Conservation (phyloP, 2,329 filamentous ascomycete species). For the Periglandula ipomoeae region DNA sequence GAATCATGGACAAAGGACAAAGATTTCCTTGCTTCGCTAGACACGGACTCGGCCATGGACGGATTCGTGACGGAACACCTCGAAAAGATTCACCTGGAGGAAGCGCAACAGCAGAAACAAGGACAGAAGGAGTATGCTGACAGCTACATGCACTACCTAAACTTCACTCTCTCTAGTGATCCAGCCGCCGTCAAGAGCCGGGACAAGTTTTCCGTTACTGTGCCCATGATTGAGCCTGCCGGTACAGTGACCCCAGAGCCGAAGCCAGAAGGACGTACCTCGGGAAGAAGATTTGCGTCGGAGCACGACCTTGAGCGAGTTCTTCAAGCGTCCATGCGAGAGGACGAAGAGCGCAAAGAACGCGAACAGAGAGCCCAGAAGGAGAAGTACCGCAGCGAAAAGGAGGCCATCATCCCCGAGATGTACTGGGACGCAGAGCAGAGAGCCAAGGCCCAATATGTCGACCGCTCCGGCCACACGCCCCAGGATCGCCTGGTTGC, state of each 20-base stretch:
- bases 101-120: slow-evolving; percentile 28
- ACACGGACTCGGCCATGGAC: slow-evolving; percentile 28
- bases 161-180: slow-evolving; percentile 47
- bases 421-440: slow-evolving; percentile 58
- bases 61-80: slow-evolving; percentile 38
- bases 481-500: slow-evolving; percentile 58
- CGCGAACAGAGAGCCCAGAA: slow-evolving; percentile 55
- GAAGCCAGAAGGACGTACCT: slow-evolving; percentile 46
- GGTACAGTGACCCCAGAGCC: slow-evolving; percentile 39
- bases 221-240: slow-evolving; percentile 24
- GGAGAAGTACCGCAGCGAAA: slow-evolving; percentile 64
- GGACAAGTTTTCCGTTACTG: slow-evolving; percentile 39
- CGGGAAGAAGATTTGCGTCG: slow-evolving; percentile 52
- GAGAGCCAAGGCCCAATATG: slow-evolving; percentile 47
- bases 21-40: slow-evolving; percentile 32
- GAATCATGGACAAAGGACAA: slow-evolving; percentile 40
- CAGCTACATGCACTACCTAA: slow-evolving; percentile 43
- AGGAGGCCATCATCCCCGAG: slow-evolving; percentile 65
- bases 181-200: slow-evolving; percentile 45
- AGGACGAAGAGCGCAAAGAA: slow-evolving; percentile 62
- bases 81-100: slow-evolving; percentile 29
- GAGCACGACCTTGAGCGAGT: slow-evolving; percentile 67
- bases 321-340: slow-evolving; percentile 60
- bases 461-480: slow-evolving; percentile 56
- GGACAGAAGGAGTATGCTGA: slow-evolving; percentile 32